A percentile compares a stretch with the other conserved stretches of the same genome.
These are phyloP conservation scores for Halophytophthora polymorphica DNA, from an alignment of 352 stramenopile species.

Conservation along the genomic window DNA sequence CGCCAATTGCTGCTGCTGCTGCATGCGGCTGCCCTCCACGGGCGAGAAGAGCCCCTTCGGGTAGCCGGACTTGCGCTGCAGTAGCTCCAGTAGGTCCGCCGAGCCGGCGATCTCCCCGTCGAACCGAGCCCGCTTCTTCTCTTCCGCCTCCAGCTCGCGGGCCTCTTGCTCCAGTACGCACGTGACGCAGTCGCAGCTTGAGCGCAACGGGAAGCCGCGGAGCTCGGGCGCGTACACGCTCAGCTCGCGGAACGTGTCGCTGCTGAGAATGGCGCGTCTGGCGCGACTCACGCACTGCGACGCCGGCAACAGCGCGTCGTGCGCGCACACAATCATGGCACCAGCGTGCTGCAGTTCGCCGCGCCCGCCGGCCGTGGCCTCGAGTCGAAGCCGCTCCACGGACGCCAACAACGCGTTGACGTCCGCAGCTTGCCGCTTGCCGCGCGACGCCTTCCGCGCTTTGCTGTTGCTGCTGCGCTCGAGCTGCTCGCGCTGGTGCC, in stretches of 20 bases:
- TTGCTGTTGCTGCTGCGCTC: conserved; percentile 24
- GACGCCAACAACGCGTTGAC: not conserved
- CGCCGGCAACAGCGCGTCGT: conserved; percentile 53
- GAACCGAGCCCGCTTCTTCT: conserved; percentile 55
- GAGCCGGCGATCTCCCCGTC: conserved; percentile 63
- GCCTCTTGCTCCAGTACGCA: conserved; percentile 59
- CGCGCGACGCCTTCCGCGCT: not conserved
- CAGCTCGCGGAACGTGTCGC: conserved; percentile 45
- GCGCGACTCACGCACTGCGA: conserved; percentile 57
- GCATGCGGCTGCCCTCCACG: not conserved
- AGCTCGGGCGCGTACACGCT: conserved; percentile 54
- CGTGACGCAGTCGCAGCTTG: conserved; percentile 49
- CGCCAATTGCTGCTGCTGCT: conserved; percentile 27
- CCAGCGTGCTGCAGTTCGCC: conserved; percentile 20
- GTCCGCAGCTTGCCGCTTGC: conserved; percentile 4
- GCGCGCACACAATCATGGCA: conserved; percentile 66
- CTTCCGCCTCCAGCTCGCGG: conserved; percentile 48
- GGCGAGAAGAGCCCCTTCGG: conserved; percentile 81
- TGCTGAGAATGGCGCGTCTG: conserved; percentile 53
- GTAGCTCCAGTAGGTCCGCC: conserved; percentile 58
- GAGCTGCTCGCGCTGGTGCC: conserved; percentile 35
- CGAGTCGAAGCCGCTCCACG: conserved; percentile 7
- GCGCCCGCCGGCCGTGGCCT: not conserved
- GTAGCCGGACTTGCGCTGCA: conserved; percentile 76
- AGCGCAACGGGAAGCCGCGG: conserved; percentile 45